Base-by-base conservation (phyloP, 2,329 filamentous ascomycete species). In the Aspergillus amoenus region DNA sequence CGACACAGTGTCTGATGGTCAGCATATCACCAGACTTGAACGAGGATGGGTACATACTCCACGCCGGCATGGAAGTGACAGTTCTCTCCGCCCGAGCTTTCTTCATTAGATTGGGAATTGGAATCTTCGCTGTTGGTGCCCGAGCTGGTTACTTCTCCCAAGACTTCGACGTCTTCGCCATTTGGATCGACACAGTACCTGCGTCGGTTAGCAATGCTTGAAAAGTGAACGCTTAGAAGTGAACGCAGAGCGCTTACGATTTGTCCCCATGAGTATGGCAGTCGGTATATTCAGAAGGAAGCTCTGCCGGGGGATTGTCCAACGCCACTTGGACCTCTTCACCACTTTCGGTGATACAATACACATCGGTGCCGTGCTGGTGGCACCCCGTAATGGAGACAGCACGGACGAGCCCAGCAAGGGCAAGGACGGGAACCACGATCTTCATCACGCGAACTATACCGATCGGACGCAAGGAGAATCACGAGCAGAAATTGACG, bases 51-150 rank as follows among this genome's bases (percentile, higher is more conserved):
- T 56, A 76, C 85, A 74, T 76, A 89, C 87, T 90, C 86, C 21
- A 91, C 85, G 39, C 88, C 88, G 11, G 88, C 88, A 64, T 92
- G 88, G 71, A 88, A 90, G 67, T 92, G 89, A 63, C 88, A 91
- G 64, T 83, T 79, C 61, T 79, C 24, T 7, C 24, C 24, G 3
- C 24, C 24, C 5, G 24, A 30, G 9, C 27, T 30, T 30, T 30
- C 27, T 30, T 30, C 27, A 30, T 11, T 57, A 56, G 13, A 32
- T 58, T 22, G 27, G 8, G 52, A 48, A 6, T 32, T 30, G 8
- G 27, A n/a, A 34, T 52, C 56, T 7, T 27, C 50, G 53, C 69
- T 34, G 62, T 67, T 53, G 56, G 66, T 4, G 21, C 47, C 57
- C 66, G 51, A 45, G 56, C 66, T 17, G 40, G 45, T 53, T 51